phyloP scores from a whole-genome alignment of 345 rosid genomes.

The Corchorus olitorius region DNA sequence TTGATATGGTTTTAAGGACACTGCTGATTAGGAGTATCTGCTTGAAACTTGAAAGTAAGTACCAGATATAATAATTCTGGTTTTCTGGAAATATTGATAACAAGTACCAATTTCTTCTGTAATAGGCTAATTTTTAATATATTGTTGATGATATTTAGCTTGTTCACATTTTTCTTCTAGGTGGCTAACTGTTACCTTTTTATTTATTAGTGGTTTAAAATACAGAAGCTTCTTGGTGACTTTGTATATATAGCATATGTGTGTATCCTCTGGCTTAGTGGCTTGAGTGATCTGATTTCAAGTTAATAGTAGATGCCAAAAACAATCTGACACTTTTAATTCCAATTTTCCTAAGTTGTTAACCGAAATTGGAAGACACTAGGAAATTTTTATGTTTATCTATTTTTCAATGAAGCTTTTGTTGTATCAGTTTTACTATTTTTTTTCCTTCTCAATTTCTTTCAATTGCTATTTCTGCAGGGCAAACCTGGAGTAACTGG shows the following conservation, averaged over 20 bases:
- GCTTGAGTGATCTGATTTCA: neutral
- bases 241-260: neutral
- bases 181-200: neutral
- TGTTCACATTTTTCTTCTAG: neutral
- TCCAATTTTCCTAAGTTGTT: neutral
- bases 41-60: neutral
- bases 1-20: neutral
- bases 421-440: neutral
- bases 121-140: neutral
- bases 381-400: neutral
- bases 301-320: neutral
- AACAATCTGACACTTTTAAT: neutral
- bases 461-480: slow-evolving; percentile 31
- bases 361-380: neutral
- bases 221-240: neutral
- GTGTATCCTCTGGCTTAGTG: neutral
- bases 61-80: neutral
- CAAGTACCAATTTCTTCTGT: neutral
- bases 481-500: slow-evolving; percentile 86
- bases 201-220: neutral
- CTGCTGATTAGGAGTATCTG: neutral
- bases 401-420: neutral
- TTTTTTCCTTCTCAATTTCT: neutral
- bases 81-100: neutral
- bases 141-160: neutral